Conservation (phyloP, 148 eudicot genomes). For the Vaccinium darrowii region DNA sequence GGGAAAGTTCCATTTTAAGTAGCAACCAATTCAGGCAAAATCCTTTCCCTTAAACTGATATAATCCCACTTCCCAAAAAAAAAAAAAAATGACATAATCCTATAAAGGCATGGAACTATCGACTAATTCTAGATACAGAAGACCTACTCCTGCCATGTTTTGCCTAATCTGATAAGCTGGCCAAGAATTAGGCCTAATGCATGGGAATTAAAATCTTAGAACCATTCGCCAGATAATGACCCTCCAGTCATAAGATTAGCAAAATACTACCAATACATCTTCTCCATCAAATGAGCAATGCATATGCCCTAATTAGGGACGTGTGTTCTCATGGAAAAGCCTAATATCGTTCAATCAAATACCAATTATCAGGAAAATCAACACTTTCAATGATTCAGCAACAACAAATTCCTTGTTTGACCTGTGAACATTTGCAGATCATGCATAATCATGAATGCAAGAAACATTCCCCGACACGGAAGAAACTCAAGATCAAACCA, state of each 20-base stretch:
- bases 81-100: no score
- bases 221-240: neutral
- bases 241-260: neutral
- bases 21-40: neutral
- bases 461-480: neutral
- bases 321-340: neutral
- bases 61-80: no score
- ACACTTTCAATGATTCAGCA: neutral
- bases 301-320: neutral
- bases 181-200: neutral
- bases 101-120: neutral
- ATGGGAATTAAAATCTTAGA: neutral
- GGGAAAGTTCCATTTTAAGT: neutral
- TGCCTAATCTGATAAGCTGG: neutral
- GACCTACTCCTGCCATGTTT: neutral
- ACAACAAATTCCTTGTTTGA: neutral
- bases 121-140: neutral
- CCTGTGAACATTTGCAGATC: neutral
- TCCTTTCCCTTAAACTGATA: neutral
- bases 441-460: no score
- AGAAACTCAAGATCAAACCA: neutral
- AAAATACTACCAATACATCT: neutral
- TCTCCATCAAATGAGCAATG: slow-evolving; percentile 1
- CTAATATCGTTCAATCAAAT: neutral
- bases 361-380: neutral